Evolutionary conservation across 2,329 filamentous ascomycete genomes (phyloP).

Genomic region (Fusarium nodosum): DNA sequence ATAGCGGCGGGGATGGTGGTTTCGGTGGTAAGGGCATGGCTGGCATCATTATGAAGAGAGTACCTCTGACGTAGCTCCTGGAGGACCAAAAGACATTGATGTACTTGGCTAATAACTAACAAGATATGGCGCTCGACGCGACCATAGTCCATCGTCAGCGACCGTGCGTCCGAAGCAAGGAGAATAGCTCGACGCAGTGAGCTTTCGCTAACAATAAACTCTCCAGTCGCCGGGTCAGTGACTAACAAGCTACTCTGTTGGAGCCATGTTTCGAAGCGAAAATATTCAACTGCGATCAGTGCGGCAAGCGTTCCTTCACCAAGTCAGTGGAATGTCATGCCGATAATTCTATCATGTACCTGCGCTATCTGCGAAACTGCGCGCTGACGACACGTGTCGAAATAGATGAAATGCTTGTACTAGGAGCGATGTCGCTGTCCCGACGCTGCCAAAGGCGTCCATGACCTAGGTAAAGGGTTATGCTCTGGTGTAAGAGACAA

Average conservation of each 20-base stretch:
- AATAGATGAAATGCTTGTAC: neutral
- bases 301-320: neutral
- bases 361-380: neutral
- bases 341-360: neutral
- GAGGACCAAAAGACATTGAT: neutral
- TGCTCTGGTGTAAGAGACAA: too few relatives aligned
- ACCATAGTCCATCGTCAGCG: neutral
- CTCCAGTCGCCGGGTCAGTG: neutral
- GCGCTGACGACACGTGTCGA: neutral
- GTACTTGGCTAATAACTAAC: neutral
- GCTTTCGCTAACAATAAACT: neutral
- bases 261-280: neutral
- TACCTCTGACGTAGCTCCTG: neutral
- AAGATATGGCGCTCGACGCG: neutral
- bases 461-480: accelerated
- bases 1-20: neutral
- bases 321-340: neutral
- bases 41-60: neutral
- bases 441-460: neutral
- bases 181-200: neutral
- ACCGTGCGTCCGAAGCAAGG: too few relatives aligned
- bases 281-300: neutral
- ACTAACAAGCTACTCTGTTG: neutral
- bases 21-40: neutral
- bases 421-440: neutral